phyloP scores from a whole-genome alignment of 2,329 filamentous ascomycete species.

The Trichoderma brevicompactum region DNA sequence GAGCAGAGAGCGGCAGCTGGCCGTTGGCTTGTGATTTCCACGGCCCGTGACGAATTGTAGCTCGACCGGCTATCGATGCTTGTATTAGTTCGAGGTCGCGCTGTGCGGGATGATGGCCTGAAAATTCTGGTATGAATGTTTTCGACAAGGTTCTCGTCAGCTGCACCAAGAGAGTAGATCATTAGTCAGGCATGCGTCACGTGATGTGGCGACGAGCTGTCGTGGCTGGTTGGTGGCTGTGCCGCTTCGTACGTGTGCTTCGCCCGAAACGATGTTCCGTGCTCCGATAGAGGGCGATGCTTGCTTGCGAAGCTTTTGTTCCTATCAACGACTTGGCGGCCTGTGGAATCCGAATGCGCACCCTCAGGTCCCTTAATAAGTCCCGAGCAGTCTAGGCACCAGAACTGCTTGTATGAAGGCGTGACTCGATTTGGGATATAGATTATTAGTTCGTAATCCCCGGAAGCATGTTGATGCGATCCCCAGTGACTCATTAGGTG shows the following conservation, averaged over 20 bases:
- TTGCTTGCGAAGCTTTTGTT: slow-evolving; percentile 2
- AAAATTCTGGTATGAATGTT: slow-evolving; percentile 38
- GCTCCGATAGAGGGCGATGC: too few relatives aligned
- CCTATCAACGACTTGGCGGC: not conserved
- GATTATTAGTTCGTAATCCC: not conserved
- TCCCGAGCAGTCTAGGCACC: slow-evolving; percentile 21
- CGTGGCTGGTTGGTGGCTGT: slow-evolving; percentile 21
- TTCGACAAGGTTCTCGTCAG: slow-evolving; percentile 27
- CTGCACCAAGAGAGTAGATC: slow-evolving; percentile 12
- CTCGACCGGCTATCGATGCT: slow-evolving; percentile 31
- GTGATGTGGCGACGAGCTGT: slow-evolving; percentile 34
- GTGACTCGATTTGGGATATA: slow-evolving; percentile 9
- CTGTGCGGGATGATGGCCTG: slow-evolving; percentile 34
- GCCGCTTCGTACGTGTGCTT: not conserved
- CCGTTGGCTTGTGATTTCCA: slow-evolving; percentile 24
- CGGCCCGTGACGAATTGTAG: slow-evolving; percentile 27
- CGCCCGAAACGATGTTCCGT: too few relatives aligned
- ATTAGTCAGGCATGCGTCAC: slow-evolving; percentile 40
- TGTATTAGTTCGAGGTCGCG: slow-evolving; percentile 29
- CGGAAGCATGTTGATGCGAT: slow-evolving; percentile 9
- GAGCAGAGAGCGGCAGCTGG: slow-evolving; percentile 4
- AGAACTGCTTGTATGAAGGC: not conserved
- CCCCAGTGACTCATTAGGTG: slow-evolving; percentile 24
- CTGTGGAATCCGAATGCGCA: slow-evolving; percentile 9
- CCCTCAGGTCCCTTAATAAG: slow-evolving; percentile 18